These are phyloP conservation scores for Scutellaria galericulata DNA, from an alignment of 257 asterid species.

Conservation along the genomic window DNA sequence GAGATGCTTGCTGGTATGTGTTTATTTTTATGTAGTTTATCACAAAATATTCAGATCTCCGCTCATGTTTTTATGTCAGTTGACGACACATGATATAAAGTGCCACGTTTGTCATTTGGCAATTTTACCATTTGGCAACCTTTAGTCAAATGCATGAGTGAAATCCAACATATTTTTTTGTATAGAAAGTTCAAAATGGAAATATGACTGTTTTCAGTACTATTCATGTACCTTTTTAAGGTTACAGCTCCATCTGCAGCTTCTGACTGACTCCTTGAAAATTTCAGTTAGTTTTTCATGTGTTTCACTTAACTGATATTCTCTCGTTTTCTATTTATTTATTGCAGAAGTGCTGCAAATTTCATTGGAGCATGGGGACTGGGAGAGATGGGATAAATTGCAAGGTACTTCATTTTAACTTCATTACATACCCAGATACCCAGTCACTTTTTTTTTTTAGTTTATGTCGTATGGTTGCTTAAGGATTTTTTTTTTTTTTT, in stretches of 20 bases:
- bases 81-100: constrained; percentile 14
- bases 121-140: constrained; percentile 12
- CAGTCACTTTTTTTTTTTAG: not conserved
- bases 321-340: constrained; percentile 32
- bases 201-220: not conserved
- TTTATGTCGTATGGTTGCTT: constrained; percentile 9
- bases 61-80: constrained; percentile 26
- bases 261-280: constrained; percentile 27
- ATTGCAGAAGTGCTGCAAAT: constrained; percentile 77
- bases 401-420: constrained; percentile 58
- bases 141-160: constrained; percentile 13
- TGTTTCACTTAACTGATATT: constrained; percentile 8
- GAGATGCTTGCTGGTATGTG: constrained; percentile 79
- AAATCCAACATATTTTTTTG: constrained; percentile 1
- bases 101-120: not conserved
- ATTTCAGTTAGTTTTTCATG: not conserved
- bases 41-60: not conserved
- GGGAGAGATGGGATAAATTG: constrained; percentile 61
- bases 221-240: not conserved
- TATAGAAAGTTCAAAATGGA: not conserved
- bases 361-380: constrained; percentile 60
- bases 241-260: constrained; percentile 1
- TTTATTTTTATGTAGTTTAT: constrained; percentile 15
- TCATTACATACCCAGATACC: constrained; percentile 13
- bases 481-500: not conserved